phyloP scores from a whole-genome alignment of 164 flowering plant genomes.

The Aristolochia californica region DNA sequence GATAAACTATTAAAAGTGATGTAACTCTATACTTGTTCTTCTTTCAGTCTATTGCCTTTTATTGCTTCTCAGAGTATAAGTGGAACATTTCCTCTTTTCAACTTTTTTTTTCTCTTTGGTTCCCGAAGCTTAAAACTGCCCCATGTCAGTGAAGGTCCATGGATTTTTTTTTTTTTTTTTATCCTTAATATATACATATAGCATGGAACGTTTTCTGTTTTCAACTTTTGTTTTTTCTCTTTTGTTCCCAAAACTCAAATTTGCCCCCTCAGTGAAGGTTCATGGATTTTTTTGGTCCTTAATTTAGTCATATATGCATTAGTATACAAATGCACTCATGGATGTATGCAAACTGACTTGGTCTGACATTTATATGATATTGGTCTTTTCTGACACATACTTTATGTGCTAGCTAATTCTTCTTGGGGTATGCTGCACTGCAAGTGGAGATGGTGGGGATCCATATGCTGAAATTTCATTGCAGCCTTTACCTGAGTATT shows the following conservation, averaged over 20 bases:
- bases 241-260: background rate
- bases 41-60: too few species aligned
- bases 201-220: background rate
- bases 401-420: conserved; percentile 59
- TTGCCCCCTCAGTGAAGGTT: background rate
- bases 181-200: too few species aligned
- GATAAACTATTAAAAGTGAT: too few species aligned
- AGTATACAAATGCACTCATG: background rate
- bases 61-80: too few species aligned
- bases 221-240: background rate
- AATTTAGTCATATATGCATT: background rate
- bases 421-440: conserved; percentile 88
- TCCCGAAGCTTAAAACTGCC: too few species aligned
- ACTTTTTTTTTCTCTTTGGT: too few species aligned
- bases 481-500: conserved; percentile 89
- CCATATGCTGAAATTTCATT: conserved; percentile 87
- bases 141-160: too few species aligned
- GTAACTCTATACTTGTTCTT: too few species aligned
- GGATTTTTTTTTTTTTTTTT: too few species aligned
- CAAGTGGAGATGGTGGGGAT: conserved; percentile 73
- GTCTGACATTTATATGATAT: background rate
- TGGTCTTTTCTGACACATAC: conserved; percentile 6
- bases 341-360: background rate
- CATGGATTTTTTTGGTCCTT: background rate
- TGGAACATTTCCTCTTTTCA: too few species aligned